phyloP scores from a whole-genome alignment of 1,284 basidiomycete species.

The Trichosporon faecale region DNA sequence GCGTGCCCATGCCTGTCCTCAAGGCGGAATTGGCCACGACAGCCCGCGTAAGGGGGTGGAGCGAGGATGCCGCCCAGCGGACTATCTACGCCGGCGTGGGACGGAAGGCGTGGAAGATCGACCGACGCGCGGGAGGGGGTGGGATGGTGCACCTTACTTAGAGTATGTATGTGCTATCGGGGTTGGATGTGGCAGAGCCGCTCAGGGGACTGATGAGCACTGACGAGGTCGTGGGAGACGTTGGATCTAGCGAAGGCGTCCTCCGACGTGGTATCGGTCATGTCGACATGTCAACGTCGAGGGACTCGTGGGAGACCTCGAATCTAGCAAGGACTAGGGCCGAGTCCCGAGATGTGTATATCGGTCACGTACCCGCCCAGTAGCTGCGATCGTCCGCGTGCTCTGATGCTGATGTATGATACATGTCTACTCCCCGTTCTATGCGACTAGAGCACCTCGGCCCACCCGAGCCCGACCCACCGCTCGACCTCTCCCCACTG shows the following conservation, averaged over 20 bases:
- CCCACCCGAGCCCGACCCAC: conserved; percentile 49
- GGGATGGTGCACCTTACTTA: conserved; percentile 36
- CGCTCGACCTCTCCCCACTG: conserved; percentile 48
- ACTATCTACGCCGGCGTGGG: conserved; percentile 41
- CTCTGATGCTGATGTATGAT: not conserved
- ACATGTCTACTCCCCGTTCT: not conserved
- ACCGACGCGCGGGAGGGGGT: conserved; percentile 34
- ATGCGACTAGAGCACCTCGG: conserved; percentile 36
- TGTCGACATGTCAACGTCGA: too few species aligned
- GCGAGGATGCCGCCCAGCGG: conserved; percentile 33
- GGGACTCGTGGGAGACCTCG: not conserved
- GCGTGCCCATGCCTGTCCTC: conserved; percentile 32
- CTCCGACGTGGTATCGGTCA: too few species aligned
- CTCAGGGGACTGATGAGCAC: too few species aligned
- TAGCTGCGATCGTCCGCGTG: not conserved
- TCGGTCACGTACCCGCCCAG: not conserved
- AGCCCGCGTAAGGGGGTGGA: conserved; percentile 37
- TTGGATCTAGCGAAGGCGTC: not conserved
- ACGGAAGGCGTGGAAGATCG: conserved; percentile 38
- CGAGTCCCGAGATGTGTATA: not conserved
- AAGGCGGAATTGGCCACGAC: conserved; percentile 36
- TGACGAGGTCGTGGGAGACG: not conserved
- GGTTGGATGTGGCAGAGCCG: not conserved
- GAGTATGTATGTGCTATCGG: not conserved
- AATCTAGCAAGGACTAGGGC: not conserved